phyloP scores from a whole-genome alignment of 805 yeast genomes.

The Candida maltosa region DNA sequence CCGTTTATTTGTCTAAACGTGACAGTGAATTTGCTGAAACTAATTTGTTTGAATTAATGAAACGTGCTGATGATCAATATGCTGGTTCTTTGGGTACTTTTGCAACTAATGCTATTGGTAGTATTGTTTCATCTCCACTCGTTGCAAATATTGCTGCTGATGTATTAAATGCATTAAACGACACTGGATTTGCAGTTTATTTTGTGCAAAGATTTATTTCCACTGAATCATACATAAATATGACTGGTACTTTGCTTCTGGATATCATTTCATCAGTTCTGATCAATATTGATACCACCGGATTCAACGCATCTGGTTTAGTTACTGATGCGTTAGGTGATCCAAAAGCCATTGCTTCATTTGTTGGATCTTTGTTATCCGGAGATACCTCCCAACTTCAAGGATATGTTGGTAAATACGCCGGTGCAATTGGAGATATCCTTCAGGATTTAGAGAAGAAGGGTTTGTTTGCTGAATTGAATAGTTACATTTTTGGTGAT shows the following conservation, averaged over 20 bases:
- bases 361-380: conserved; percentile 15
- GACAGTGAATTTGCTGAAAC: conserved; percentile 6
- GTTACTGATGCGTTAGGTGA: conserved; percentile 20
- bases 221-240: conserved; percentile 30
- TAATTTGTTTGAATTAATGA: conserved; percentile 5
- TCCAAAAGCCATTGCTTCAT: conserved; percentile 15
- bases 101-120: conserved; percentile 23
- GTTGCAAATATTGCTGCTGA: conserved; percentile 16
- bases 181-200: conserved; percentile 38
- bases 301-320: conserved; percentile 25
- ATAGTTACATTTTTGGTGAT: conserved; percentile 25
- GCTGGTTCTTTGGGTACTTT: conserved; percentile 24
- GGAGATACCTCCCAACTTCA: conserved; percentile 11
- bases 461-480: conserved; percentile 38
- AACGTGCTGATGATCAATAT: conserved; percentile 10
- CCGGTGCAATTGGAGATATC: conserved; percentile 27
- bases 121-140: conserved; percentile 26
- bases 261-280: conserved; percentile 27
- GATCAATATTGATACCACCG: conserved; percentile 16
- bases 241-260: conserved; percentile 30
- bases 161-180: conserved; percentile 32
- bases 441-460: conserved; percentile 28
- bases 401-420: conserved; percentile 21
- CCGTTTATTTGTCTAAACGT: conserved; percentile 20
- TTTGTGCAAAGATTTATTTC: conserved; percentile 33